A percentile compares a stretch with the other conserved stretches of the same genome.
Conservation (phyloP, 192 early-diverging fungal genomes). For the Umbelopsis isabellina region DNA sequence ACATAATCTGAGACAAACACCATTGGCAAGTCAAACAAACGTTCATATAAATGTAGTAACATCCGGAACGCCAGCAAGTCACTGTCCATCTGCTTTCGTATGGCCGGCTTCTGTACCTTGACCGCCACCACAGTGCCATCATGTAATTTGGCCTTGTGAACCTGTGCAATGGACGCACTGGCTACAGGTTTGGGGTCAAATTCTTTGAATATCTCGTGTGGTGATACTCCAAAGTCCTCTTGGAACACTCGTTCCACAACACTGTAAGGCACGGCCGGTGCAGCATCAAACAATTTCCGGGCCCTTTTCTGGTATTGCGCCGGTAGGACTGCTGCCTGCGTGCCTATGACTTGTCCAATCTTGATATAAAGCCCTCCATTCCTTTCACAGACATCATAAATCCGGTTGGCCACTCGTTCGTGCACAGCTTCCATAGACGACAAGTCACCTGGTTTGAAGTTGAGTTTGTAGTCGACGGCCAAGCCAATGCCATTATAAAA, state of each 20-base stretch:
- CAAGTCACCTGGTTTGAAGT: conserved; percentile 62
- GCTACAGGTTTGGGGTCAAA: conserved; percentile 77
- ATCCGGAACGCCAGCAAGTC: conserved; percentile 74
- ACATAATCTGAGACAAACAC: conserved; percentile 79
- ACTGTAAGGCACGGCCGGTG: conserved; percentile 70
- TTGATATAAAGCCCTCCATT: conserved; percentile 95
- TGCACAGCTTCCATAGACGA: conserved; percentile 70
- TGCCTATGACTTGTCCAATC: conserved; percentile 77
- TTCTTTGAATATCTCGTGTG: conserved; percentile 68
- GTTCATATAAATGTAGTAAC: conserved; percentile 68
- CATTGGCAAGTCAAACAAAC: conserved; percentile 82
- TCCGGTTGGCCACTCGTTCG: conserved; percentile 66
- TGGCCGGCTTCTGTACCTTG: conserved; percentile 93
- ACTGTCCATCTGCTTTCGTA: conserved; percentile 80
- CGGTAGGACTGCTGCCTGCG: conserved; percentile 66
- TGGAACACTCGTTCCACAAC: conserved; percentile 68
- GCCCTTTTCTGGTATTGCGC: conserved; percentile 63
- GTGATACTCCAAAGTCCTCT: conserved; percentile 61
- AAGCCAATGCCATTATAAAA: conserved; percentile 55
- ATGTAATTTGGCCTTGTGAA: conserved; percentile 79
- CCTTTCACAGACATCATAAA: conserved; percentile 75
- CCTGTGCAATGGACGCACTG: conserved; percentile 93
- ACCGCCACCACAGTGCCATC: conserved; percentile 79
- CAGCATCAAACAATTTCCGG: conserved; percentile 78
- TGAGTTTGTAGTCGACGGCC: conserved; percentile 79